A percentile compares a stretch with the other conserved stretches of the same genome.
phyloP scores from a whole-genome alignment of 305 asterid genomes.

The Fraxinus sp. region DNA sequence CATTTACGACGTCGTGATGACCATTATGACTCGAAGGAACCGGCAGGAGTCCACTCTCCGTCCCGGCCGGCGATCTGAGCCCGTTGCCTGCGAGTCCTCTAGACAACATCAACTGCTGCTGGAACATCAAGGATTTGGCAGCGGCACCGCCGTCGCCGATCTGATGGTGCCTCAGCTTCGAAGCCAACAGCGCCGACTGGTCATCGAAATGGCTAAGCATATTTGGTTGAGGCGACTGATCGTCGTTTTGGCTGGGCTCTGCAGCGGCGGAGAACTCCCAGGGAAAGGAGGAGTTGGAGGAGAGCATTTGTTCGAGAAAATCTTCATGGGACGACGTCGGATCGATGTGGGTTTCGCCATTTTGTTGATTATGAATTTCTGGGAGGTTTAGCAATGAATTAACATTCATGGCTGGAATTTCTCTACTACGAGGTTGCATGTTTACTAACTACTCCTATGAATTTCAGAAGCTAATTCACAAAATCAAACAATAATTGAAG shows the following conservation, averaged over 20 bases:
- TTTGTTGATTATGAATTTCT: constrained; percentile 34
- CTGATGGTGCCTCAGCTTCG: constrained; percentile 68
- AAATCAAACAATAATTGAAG: constrained; percentile 1
- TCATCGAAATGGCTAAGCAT: constrained; percentile 32
- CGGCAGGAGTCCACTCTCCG: constrained; percentile 24
- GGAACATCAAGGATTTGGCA: constrained; percentile 58
- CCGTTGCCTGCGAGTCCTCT: constrained; percentile 42
- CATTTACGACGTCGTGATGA: constrained; percentile 43
- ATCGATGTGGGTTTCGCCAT: constrained; percentile 31
- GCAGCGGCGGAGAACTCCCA: constrained; percentile 27
- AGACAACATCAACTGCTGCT: constrained; percentile 48
- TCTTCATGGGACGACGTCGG: constrained; percentile 40
- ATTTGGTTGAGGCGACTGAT: constrained; percentile 30
- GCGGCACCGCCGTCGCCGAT: constrained; percentile 45
- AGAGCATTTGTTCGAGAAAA: constrained; percentile 47
- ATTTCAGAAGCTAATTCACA: background rate
- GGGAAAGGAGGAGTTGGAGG: constrained; percentile 41
- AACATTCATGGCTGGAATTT: background rate
- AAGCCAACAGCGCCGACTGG: constrained; percentile 46
- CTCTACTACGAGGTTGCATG: background rate
- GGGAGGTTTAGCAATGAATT: constrained; percentile 14
- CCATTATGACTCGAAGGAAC: constrained; percentile 34
- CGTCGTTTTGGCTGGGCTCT: constrained; percentile 42
- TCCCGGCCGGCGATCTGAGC: constrained; percentile 29
- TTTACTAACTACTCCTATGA: background rate